Evolutionary conservation across 2,329 filamentous ascomycete genomes (phyloP), one percentile per base, ranked within the genome.

Genomic region (Ophiostoma ips): DNA sequence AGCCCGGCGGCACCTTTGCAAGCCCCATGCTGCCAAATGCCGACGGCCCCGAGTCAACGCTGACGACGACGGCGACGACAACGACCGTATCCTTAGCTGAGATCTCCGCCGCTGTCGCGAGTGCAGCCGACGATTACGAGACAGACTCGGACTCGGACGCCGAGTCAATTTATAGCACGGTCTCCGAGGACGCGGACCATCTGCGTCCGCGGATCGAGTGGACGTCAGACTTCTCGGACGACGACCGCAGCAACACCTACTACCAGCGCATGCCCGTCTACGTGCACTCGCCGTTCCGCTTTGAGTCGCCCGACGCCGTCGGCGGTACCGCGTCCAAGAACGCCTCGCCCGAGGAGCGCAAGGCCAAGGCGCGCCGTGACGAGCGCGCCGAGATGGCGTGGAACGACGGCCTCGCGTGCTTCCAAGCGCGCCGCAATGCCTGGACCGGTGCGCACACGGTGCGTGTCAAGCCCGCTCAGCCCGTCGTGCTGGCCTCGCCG

Each of bases 351-450:
- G 61, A 70, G 5, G 71, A 73, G 41, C 72, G 73, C 51, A 74
- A 72, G 53, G 70, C 77, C 34, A 74, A 71, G 54, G 71, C 76
- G 38, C 71, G 79, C 50, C 75, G 71, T 57, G 74, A 71, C 46
- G 61, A 77, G 46, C 73, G 77, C 54, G 77, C 79, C 50, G 83
- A 86, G 67, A 75, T 80, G 67, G 63, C 69, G 30, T 94, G 84
- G 81, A 96, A 95, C 59, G 71, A 82, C 35, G 90, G 90, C 0
- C 63, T 95, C 51, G 76, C 80, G n/a, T 84, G 83, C 62, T 96
- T 87, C 66, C 76, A 81, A 52, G 77, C 81, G 30, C 73, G 86
- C 52, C 76, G 89, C 46, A 80, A 95, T 66, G 81, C 79, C 7
- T 96, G 90, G 90, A 90, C 88, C 1, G 83, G 84, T 31, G 89